Evolutionary conservation across 129 eudicot genomes (phyloP).

Genomic region (Erigeron canadensis): DNA sequence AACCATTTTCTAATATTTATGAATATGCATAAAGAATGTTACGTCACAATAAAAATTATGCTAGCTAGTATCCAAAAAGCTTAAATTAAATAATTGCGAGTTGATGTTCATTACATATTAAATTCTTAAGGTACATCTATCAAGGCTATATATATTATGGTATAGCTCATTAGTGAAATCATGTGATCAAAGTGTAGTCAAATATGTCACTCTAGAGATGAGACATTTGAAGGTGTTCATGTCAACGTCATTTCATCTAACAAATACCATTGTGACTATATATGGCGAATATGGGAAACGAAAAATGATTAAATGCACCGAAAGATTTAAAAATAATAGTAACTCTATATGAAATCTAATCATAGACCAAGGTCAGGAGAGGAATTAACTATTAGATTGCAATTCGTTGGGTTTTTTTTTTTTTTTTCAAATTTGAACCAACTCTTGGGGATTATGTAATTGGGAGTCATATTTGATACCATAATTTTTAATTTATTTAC

Average conservation of each 20-base stretch:
- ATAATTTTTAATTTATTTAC: no score
- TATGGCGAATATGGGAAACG: not conserved
- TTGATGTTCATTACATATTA: not conserved
- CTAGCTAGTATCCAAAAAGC: not conserved
- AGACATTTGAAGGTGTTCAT: not conserved
- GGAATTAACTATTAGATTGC: no score
- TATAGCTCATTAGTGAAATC: not conserved
- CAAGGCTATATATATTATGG: not conserved
- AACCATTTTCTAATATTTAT: no score
- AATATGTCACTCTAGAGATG: conserved; percentile 11
- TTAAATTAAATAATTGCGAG: not conserved
- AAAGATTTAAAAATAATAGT: not conserved
- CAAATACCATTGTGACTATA: not conserved
- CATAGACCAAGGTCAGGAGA: not conserved
- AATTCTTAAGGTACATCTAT: conserved; percentile 3
- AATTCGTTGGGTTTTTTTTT: no score
- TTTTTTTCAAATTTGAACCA: no score
- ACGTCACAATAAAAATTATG: not conserved
- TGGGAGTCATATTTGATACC: no score
- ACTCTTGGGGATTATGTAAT: no score
- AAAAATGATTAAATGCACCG: conserved; percentile 9
- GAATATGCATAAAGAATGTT: no score
- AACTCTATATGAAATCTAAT: not conserved
- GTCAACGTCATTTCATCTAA: not conserved
- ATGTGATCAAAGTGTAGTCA: conserved; percentile 8